Evolutionary conservation across 257 asterid genomes (phyloP).

Genomic region (Jaltomata sinuosa): DNA sequence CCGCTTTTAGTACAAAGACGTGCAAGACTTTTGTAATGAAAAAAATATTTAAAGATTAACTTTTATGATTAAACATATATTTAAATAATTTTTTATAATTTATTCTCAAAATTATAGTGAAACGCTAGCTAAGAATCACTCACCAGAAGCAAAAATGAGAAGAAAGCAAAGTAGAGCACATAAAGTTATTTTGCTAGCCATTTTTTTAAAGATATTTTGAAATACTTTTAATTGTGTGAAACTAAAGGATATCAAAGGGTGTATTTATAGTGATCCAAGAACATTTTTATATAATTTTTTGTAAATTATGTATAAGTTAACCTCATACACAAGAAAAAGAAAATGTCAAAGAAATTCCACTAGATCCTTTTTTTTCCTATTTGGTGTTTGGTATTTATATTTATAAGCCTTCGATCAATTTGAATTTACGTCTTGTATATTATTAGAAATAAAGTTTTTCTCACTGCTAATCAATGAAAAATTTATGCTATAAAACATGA

Average conservation of each 20-base stretch:
- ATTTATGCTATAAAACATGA: no score
- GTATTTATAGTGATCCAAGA: background rate
- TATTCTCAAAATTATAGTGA: background rate
- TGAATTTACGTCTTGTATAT: fast-evolving
- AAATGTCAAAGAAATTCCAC: background rate
- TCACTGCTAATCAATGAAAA: no score
- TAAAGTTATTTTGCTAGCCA: conserved; percentile 2
- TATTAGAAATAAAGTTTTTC: no score
- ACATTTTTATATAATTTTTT: background rate
- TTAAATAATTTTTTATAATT: no score
- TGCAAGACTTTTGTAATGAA: no score
- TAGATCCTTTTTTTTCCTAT: background rate
- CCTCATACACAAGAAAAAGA: background rate
- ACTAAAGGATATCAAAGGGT: background rate
- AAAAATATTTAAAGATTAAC: no score
- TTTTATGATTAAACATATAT: no score
- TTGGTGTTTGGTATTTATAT: fast-evolving
- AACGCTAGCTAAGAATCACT: background rate
- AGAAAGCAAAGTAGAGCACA: background rate
- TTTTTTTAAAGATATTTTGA: background rate
- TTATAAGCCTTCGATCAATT: fast-evolving
- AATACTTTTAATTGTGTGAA: background rate
- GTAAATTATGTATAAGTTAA: background rate
- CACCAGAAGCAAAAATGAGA: conserved; percentile 1
- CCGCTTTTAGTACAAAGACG: no score